These are phyloP conservation scores for Exidia glandulosa DNA, from an alignment of 768 basidiomycete species.

Conservation along the genomic window DNA sequence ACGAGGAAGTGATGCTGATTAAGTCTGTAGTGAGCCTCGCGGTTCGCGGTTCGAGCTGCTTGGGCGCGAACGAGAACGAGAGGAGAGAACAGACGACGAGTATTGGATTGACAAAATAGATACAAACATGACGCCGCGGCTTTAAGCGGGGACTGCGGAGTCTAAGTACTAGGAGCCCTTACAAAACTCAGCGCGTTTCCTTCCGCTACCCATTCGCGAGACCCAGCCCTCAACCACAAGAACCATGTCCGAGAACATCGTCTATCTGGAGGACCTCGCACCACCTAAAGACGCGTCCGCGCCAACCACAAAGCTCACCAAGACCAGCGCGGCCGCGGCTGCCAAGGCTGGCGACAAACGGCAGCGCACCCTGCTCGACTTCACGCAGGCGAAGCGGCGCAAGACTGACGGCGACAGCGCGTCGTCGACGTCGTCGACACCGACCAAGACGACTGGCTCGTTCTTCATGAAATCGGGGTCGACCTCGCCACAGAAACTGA, in stretches of 20 bases:
- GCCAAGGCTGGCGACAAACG: background rate
- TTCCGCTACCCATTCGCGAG: too few species aligned
- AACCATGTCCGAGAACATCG: background rate
- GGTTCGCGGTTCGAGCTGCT: too few species aligned
- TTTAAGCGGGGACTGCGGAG: too few species aligned
- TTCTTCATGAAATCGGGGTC: background rate
- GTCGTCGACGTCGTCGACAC: background rate
- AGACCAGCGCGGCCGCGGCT: background rate
- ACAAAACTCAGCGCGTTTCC: too few species aligned
- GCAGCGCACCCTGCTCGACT: background rate
- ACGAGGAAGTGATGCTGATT: too few species aligned
- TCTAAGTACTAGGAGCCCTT: too few species aligned
- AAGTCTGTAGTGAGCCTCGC: too few species aligned
- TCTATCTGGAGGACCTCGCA: background rate
- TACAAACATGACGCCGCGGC: too few species aligned
- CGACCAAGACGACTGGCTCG: background rate
- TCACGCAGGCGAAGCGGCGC: background rate
- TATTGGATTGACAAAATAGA: too few species aligned
- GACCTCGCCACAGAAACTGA: conserved; percentile 21
- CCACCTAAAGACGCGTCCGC: background rate
- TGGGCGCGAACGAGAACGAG: too few species aligned
- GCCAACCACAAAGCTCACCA: background rate
- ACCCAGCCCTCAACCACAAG: too few species aligned
- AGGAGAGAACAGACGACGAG: too few species aligned
- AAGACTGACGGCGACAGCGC: background rate